phyloP scores from a whole-genome alignment of 108 stramenopile species.

The Heterococcus sp. region DNA sequence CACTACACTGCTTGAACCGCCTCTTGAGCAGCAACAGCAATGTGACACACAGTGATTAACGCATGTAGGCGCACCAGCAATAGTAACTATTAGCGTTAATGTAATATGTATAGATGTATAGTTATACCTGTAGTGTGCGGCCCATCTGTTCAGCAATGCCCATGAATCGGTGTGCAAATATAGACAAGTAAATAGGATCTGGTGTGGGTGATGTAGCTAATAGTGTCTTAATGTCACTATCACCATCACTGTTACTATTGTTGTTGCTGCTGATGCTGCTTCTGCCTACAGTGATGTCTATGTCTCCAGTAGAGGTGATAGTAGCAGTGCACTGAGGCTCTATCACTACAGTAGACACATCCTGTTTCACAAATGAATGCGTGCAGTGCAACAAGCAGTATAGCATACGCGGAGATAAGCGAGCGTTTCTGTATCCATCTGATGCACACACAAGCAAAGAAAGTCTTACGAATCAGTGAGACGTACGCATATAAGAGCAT shows the following conservation, averaged over 20 bases:
- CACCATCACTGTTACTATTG: neutral
- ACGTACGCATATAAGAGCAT: no score
- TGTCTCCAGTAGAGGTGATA: slow-evolving; percentile 82
- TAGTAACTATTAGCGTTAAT: no score
- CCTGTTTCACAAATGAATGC: no score
- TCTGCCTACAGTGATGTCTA: slow-evolving; percentile 72
- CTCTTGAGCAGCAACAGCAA: no score
- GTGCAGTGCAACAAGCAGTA: no score
- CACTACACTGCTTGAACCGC: no score
- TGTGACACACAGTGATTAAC: no score
- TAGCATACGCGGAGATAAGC: no score
- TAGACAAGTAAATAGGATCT: slow-evolving; percentile 35
- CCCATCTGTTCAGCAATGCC: slow-evolving; percentile 99
- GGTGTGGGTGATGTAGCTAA: neutral
- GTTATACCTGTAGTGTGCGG: slow-evolving; percentile 71
- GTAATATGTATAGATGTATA: neutral
- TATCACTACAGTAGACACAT: slow-evolving; percentile 86
- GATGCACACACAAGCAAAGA: no score
- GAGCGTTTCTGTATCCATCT: no score
- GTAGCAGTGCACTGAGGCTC: slow-evolving; percentile 81
- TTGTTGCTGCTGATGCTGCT: neutral
- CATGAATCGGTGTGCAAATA: slow-evolving; percentile 78
- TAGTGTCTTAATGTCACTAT: neutral
- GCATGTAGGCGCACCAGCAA: no score
- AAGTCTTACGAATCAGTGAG: no score